These are phyloP conservation scores for Capsella bursapastoris DNA, from an alignment of 345 rosid genomes.

Conservation along the genomic window DNA sequence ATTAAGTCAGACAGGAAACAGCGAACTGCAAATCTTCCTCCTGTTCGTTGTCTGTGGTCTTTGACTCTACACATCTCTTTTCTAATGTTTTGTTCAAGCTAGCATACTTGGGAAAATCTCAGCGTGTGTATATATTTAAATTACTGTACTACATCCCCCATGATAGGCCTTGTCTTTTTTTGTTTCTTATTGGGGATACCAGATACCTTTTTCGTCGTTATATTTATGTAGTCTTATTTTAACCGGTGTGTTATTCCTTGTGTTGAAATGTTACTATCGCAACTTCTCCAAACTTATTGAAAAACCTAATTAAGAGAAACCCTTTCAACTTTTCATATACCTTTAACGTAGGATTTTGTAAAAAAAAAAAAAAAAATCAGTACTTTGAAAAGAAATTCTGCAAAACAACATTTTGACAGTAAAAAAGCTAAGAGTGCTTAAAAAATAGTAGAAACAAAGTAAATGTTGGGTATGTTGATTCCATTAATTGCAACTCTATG, in stretches of 20 bases:
- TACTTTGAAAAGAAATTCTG: neutral
- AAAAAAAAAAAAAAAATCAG: neutral
- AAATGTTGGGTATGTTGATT: neutral
- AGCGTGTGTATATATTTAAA: constrained; percentile 15
- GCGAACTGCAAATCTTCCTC: constrained; percentile 33
- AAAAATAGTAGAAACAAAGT: neutral
- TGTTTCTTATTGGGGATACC: neutral
- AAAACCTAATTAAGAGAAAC: neutral
- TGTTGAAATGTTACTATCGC: neutral
- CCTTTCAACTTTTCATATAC: neutral
- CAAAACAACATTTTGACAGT: neutral
- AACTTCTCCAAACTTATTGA: neutral
- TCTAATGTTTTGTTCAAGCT: constrained; percentile 19
- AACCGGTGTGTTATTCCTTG: neutral
- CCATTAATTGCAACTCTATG: neutral
- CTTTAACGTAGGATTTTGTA: no score
- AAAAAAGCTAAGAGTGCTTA: neutral
- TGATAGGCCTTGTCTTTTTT: neutral
- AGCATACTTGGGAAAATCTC: neutral
- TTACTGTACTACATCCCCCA: neutral
- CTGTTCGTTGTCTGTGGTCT: constrained; percentile 15
- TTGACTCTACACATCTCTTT: neutral
- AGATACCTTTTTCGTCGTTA: neutral
- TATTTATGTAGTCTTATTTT: neutral
- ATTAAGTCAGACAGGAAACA: neutral